Evolutionary conservation across 2,329 filamentous ascomycete species (phyloP), one percentile per base, ranked within the genome.

Genomic region (Bipolaris cookei): DNA sequence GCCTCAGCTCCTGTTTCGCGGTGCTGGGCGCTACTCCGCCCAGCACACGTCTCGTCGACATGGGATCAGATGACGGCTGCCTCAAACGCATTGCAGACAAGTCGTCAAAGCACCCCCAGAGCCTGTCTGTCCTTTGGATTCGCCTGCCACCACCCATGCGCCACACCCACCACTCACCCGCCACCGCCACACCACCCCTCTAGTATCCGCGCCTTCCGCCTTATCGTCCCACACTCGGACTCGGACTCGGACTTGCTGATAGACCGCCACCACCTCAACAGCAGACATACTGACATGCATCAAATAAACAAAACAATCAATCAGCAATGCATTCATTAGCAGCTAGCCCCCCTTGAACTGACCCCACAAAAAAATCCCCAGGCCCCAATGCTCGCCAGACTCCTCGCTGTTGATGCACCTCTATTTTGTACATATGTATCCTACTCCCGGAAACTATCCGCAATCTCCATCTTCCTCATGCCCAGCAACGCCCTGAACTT

Each of bases 401-500:
- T 50, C 47, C 47, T 39, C 35, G 35, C 35, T 50, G 35, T 30
- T 30, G 11, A 45, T 45, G 43, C 43, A 18, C 14, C 28, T 45
- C 28, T 45, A 45, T 45, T n/a, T 30, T 13, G 28, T 30, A 30
- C 28, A 30, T 4, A 30, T 13, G 7, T 34, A 32, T 16, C 30
- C 20, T 21, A 56, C 51, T 66, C 63, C 34, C 62, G 45, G 32
- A 66, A 65, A 41, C 63, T 63, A 46, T 64, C 44, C 28, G 45
- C 51, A 44, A 68, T 57, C 51, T 56, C 57, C 54, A 77, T 51
- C 43, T 67, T 59, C 57, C 63, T 66, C 67, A 83, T 63, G 18
- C 83, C 83, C 48, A 86, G 63, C 51, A 80, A 68, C 49, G 81
- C 80, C 67, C 83, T 81, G 10, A 83, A 47, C 48, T 77, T 80